Evolutionary conservation across 768 basidiomycete genomes (phyloP), one percentile per base, ranked within the genome.

Genomic region (Hortiboletus campestris): DNA sequence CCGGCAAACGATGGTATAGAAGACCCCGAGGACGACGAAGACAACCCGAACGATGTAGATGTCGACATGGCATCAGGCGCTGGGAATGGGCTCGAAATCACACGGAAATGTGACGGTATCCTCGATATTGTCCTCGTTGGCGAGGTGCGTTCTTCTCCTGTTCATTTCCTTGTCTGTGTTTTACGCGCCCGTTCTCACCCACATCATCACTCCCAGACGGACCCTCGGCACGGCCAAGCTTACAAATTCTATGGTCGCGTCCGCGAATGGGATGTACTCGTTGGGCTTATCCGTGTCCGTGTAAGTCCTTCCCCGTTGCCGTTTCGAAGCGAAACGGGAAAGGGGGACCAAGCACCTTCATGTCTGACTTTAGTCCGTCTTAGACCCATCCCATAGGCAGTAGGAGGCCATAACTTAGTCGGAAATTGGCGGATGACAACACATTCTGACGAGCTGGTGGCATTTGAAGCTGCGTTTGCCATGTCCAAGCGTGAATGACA

Each of bases 401-500:
- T 85, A 6, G 86, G 82, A 0, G 81, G 80, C 11, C 71, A 79
- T 54, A 87, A 80, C 53, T 80, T 90, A 56, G 86, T 88, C 16
- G 89, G 89, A 6, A 84, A 83, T 53, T 90, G 88, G 89, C 76
- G 89, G 31, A 69, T 69, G 44, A 73, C 75, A 2, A 0, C 43
- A 1, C 63, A 71, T 32, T 54, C 63, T 29, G 61, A 78, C 77
- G 38, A 67, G 65, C 50, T 74, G 65, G 54, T 79, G 0, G 76
- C 77, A 12, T 83, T 81, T 68, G 88, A 90, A 65, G 80, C 84
- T 31, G 77, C 88, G 8, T 87, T 89, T 61, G 75, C 79, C 40
- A 80, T 86, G 77, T 81, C 83, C 34, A 74, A 75, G 66, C 71
- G 80, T 55, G 73, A 76, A 31, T 72, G 51, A 47, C 3, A 3